These are phyloP conservation scores for Paraphoma sp. DNA, from an alignment of 2,329 filamentous ascomycete species.

Conservation along the genomic window DNA sequence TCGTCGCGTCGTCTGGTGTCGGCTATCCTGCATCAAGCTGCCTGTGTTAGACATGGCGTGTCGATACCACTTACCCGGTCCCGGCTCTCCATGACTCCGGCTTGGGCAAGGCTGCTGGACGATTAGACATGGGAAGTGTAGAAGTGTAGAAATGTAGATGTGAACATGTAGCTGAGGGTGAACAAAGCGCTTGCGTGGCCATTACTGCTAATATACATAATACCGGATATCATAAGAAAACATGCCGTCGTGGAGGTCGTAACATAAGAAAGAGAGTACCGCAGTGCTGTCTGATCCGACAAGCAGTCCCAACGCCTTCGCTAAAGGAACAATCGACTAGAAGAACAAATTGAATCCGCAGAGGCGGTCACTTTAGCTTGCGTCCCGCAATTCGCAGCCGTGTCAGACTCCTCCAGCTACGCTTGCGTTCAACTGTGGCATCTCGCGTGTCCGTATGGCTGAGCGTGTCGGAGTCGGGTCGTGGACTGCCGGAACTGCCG, in stretches of 20 bases:
- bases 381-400: constrained; percentile 22
- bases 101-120: neutral
- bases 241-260: constrained; percentile 5
- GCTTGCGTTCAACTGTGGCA: constrained; percentile 19
- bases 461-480: constrained; percentile 43
- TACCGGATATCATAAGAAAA: neutral
- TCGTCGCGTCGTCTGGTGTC: neutral
- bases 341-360: constrained; percentile 1
- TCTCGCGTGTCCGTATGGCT: constrained; percentile 19
- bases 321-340: constrained; percentile 12
- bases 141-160: neutral
- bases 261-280: constrained; percentile 21
- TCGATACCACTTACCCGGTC: neutral
- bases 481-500: constrained; percentile 32
- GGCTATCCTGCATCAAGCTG: neutral
- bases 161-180: neutral
- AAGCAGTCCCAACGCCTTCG: constrained; percentile 23
- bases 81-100: neutral
- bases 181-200: neutral
- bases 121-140: neutral
- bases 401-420: constrained; percentile 31
- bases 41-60: neutral
- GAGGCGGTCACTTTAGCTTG: constrained; percentile 3
- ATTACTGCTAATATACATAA: neutral
- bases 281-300: neutral